Base-by-base conservation (phyloP, 31 red algal genomes). In the Endocladia muricata region DNA sequence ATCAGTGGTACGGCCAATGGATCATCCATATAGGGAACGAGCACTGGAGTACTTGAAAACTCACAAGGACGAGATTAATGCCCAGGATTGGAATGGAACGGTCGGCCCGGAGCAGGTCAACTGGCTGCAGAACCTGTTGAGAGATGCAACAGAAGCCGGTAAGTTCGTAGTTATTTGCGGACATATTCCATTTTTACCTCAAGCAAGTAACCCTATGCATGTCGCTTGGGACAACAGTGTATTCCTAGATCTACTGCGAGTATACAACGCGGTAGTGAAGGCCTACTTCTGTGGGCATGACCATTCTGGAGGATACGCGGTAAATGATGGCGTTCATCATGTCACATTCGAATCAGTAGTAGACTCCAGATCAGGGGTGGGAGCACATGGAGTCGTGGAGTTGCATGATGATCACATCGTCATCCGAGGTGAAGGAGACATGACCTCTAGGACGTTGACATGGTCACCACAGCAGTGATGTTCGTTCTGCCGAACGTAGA, bases 241-340 rank as follows among this genome's bases (percentile, higher is more conserved):
- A 41, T 55, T 94, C 7, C 52, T 69, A 2, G 61, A 77, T 35
- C 57, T 87, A 5, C 69, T 95, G 25, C 33, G 37, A 22, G 60
- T 34, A 35, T 78, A 91, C 55, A 35, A 26, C 36, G 68, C 56
- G 41, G 70, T 84, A 0, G 93, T 95, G 7, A 78, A 80, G 37
- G 79, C 79, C 7, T 89, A 90, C 59, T 81, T 95, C 37, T 73
- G 61, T 32, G 93, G 93, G 11, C 93, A 95, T 39, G 77, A 80
- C 44, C 93, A 95, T 44, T 17, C 74, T 22, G 93, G 93, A 15
- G 86, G 88, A 15, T 85, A 85, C 38, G 71, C 78, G 17, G 35
- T 67, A 61, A 47, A 61, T 1, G 55, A 81, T 75, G 93, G 86
- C 42, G 67, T 95, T 6, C 86, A 95, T 39, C 81, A 95, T 36